Base-by-base conservation (phyloP, 2,329 filamentous ascomycete species). In the Alternaria brassicicola region DNA sequence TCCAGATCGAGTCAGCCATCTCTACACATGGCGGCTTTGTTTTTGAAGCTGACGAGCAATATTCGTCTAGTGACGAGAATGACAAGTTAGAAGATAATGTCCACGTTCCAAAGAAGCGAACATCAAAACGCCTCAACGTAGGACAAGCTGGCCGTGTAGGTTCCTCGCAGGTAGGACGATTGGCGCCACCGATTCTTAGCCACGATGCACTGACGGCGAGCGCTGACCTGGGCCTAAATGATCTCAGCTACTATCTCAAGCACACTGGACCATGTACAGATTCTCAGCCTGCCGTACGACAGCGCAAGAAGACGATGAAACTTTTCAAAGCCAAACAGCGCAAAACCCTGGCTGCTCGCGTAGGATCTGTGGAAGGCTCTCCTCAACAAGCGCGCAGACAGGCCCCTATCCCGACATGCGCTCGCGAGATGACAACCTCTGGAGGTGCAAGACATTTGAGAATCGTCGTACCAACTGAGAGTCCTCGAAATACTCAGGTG, bases 181-280 rank as follows among this genome's bases (percentile, higher is more conserved):
- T 74, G 58, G 73, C 73, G 25, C 73, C 73, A 46, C 71, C 69
- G 8, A 75, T 76, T n/a, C 67, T 72, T 21, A 64, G 68, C 26
- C 72, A 76, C 26, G 66, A 67, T 26, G 67, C 72, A n/a, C 63
- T 75, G 30, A 71, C 69, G 2, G 67, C 69, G 3, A 69, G 63
- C 36, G 64, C 67, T 28, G 55, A 70, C 6, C 50, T 74, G 26
- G 58, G 66, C 1, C 43, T 76, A 35, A 75, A 74, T 43, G 72
- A 74, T 30, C 63, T 76, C 30, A 68, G 64, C 36, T 72, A 55
- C 49, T 75, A 68, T 30, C 64, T 76, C 17, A 71, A 67, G 28
- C 63, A 75, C 36, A 75, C 73, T 12, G 72, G 74, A 7, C 74
- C 73, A 8, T 46, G 61, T 2, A 36, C 57, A 4, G 62, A 66